A percentile compares a stretch with the other conserved stretches of the same genome.
Evolutionary conservation across 306 rosid species (phyloP).

Genomic region (Trifolium repens): DNA sequence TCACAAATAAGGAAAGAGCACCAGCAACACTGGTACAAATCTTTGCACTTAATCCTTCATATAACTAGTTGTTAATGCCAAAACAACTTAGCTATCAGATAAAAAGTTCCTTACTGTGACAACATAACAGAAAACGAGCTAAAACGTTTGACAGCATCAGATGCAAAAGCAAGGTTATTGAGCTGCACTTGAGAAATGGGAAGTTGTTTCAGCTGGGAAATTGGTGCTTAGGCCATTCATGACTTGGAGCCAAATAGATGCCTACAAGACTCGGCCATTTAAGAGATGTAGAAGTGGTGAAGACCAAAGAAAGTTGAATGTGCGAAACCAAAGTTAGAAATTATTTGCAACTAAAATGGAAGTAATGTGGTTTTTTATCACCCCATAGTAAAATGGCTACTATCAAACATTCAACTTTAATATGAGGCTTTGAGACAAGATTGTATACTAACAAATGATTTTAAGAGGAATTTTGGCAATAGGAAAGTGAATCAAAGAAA

Average conservation of each 20-base stretch:
- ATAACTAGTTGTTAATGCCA: conserved; percentile 75
- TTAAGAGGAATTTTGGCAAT: too few relatives aligned
- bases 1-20: conserved; percentile 24
- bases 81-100: conserved; percentile 54
- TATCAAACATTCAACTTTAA: too few relatives aligned
- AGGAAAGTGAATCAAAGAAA: neutral
- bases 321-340: neutral
- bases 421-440: neutral
- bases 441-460: neutral
- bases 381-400: neutral
- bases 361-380: neutral
- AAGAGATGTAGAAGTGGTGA: neutral
- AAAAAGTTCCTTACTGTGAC: conserved; percentile 66
- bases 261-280: neutral
- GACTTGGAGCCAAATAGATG: neutral
- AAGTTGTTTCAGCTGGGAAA: conserved; percentile 2
- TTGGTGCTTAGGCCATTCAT: neutral
- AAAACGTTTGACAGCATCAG: conserved; percentile 82
- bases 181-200: neutral
- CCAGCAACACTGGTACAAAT: conserved; percentile 64
- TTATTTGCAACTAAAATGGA: neutral
- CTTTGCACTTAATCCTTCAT: conserved; percentile 86
- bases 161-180: conserved; percentile 91
- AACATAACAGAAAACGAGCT: conserved; percentile 71
- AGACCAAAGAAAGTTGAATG: neutral